Conservation (phyloP, 31 red algal species). For the Odonthalia washingtoniensis region DNA sequence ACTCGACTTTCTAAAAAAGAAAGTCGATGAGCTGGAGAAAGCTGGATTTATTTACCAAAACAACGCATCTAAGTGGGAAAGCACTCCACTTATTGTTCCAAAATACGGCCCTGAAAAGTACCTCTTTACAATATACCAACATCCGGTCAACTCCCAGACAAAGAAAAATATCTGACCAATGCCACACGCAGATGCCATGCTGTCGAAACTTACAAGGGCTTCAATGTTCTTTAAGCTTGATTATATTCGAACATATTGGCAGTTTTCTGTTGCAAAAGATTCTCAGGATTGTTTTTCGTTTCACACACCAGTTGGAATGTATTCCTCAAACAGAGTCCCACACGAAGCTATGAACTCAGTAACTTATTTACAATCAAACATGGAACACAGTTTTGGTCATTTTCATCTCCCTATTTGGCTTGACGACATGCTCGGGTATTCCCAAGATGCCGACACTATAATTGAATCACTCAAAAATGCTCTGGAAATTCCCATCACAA, state of each 20-base stretch:
- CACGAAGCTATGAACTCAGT: slow-evolving; percentile 44
- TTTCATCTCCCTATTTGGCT: neutral
- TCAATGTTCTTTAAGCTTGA: slow-evolving; percentile 45
- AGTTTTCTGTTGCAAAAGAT: slow-evolving; percentile 46
- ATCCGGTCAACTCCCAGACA: slow-evolving; percentile 10
- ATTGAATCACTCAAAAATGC: neutral
- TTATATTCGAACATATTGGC: slow-evolving; percentile 57
- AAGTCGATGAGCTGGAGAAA: no score
- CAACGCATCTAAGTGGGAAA: slow-evolving; percentile 64
- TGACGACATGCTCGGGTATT: slow-evolving; percentile 28
- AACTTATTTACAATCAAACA: slow-evolving; percentile 51
- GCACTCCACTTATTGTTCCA: slow-evolving; percentile 58
- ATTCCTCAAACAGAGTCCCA: slow-evolving; percentile 38
- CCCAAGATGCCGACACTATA: neutral
- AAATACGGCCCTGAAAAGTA: slow-evolving; percentile 46
- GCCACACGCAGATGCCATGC: slow-evolving; percentile 44
- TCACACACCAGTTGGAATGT: slow-evolving; percentile 53
- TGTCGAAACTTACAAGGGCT: neutral
- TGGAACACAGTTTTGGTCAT: neutral
- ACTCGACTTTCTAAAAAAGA: no score
- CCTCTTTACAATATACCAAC: slow-evolving; percentile 56
- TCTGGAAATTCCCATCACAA: neutral
- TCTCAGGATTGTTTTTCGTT: slow-evolving; percentile 49
- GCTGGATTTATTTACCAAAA: no score
- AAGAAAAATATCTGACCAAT: slow-evolving; percentile 43